Percentiles rank a stretch among this genome's conserved stretches.
These are phyloP conservation scores for Neodidymelliopsis sp. DNA, from an alignment of 2,329 filamentous ascomycete species.

Conservation along the genomic window DNA sequence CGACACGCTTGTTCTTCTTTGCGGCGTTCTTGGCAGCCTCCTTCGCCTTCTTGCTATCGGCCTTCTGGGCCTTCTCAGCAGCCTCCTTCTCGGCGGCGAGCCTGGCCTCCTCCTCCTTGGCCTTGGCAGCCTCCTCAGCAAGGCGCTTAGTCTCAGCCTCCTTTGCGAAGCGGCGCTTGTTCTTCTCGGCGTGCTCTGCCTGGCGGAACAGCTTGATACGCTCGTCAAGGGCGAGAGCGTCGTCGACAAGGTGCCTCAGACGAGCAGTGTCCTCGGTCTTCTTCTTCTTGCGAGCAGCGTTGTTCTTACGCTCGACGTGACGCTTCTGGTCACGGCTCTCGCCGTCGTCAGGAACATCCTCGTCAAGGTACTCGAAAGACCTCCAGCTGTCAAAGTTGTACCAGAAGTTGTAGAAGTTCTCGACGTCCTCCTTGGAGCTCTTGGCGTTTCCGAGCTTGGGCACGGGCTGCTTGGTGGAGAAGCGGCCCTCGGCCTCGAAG, in stretches of 20 bases:
- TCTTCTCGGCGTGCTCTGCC: slow-evolving; percentile 90
- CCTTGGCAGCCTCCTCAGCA: slow-evolving; percentile 82
- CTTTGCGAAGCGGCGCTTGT: slow-evolving; percentile 89
- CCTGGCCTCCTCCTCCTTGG: slow-evolving; percentile 83
- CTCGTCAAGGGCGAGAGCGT: slow-evolving; percentile 83
- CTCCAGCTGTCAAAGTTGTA: slow-evolving; percentile 99
- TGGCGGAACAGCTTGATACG: slow-evolving; percentile 98
- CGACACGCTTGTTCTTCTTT: slow-evolving; percentile 99
- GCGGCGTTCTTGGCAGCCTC: slow-evolving; percentile 98
- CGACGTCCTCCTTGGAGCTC: slow-evolving; percentile 86
- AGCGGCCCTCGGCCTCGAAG: slow-evolving; percentile 91
- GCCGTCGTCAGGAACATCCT: slow-evolving; percentile 98
- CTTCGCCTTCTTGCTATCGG: slow-evolving; percentile 92
- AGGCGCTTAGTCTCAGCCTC: slow-evolving; percentile 91
- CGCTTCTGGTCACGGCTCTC: slow-evolving; percentile 99
- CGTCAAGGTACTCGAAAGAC: slow-evolving; percentile 96
- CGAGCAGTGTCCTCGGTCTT: slow-evolving; percentile 97
- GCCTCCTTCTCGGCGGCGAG: slow-evolving; percentile 85
- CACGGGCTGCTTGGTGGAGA: slow-evolving; percentile 90
- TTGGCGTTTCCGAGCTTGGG: slow-evolving; percentile 86
- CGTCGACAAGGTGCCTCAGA: slow-evolving; percentile 88
- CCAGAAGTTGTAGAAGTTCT: slow-evolving; percentile 99
- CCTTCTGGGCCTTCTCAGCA: slow-evolving; percentile 82
- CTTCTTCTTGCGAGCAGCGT: slow-evolving; percentile 97
- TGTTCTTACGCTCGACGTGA: slow-evolving; percentile 97